These are phyloP conservation scores for Colletotrichum acutatum DNA, from an alignment of 2,329 filamentous ascomycete genomes.

Conservation along the genomic window DNA sequence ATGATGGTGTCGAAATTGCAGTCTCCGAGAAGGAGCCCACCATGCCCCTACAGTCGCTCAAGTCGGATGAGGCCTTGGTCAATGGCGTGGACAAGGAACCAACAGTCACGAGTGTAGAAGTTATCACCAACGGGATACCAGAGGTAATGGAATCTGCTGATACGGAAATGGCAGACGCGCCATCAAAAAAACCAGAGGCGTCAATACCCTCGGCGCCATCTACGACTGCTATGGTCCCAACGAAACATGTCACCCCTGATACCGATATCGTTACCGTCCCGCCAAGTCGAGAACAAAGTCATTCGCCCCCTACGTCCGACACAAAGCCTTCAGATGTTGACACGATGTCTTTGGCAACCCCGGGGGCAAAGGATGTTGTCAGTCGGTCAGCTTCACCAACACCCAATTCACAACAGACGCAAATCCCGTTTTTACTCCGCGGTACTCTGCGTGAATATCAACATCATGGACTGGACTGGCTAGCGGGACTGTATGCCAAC, in stretches of 20 bases:
- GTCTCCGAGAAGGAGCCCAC: background rate
- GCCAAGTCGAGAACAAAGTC: conserved; percentile 56
- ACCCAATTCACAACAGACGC: conserved; percentile 65
- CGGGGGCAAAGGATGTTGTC: conserved; percentile 38
- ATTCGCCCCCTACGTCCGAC: conserved; percentile 61
- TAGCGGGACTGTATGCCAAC: conserved; percentile 90
- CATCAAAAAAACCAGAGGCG: background rate
- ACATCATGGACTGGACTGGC: conserved; percentile 96
- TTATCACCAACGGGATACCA: background rate
- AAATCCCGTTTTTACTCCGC: conserved; percentile 84
- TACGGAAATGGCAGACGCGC: conserved; percentile 47
- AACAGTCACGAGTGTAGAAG: background rate
- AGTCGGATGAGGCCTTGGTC: background rate
- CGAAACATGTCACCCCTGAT: conserved; percentile 52
- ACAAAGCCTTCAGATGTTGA: conserved; percentile 63
- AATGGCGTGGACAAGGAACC: background rate
- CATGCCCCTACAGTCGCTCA: background rate
- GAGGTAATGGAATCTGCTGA: conserved; percentile 40
- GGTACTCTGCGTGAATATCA: conserved; percentile 95
- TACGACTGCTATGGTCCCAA: conserved; percentile 34
- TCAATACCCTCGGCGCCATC: conserved; percentile 41
- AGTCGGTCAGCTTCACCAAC: conserved; percentile 47
- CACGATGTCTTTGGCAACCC: conserved; percentile 42
- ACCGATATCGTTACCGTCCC: conserved; percentile 56
- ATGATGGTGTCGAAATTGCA: background rate